These are phyloP conservation scores for Diplodia sapinea DNA, from an alignment of 2,329 filamentous ascomycete genomes.

Conservation along the genomic window DNA sequence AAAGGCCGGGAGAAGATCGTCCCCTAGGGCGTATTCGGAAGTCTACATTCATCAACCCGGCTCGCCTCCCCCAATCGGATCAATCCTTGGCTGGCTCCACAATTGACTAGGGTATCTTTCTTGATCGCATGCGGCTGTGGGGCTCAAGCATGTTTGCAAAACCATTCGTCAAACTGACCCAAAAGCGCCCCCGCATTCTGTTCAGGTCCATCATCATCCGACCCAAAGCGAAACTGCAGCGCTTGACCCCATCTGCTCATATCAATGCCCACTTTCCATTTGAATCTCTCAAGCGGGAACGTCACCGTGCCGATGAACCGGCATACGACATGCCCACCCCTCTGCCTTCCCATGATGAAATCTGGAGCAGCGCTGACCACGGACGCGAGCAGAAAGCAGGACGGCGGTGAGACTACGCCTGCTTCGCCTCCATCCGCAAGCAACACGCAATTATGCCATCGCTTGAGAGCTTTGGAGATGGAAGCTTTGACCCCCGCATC, in stretches of 20 bases:
- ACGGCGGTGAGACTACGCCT: not conserved
- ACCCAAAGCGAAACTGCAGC: not conserved
- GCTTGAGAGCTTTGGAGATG: not conserved
- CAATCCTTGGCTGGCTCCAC: no score
- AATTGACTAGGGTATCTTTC: no score
- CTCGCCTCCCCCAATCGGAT: no score
- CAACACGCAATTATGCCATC: not conserved
- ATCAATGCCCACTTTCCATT: not conserved
- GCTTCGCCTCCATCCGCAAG: not conserved
- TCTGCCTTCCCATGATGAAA: not conserved
- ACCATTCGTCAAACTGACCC: not conserved
- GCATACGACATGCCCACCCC: not conserved
- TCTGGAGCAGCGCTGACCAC: not conserved
- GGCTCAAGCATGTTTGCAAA: not conserved
- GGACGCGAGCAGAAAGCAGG: not conserved
- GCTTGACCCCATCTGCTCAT: not conserved
- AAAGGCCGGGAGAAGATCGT: no score
- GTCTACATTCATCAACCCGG: no score
- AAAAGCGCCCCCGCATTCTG: not conserved
- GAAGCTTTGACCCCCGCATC: not conserved
- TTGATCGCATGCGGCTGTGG: no score
- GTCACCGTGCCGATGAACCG: not conserved
- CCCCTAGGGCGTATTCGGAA: no score
- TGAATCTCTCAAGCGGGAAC: not conserved
- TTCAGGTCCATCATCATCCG: not conserved